Percentiles rank a stretch among this genome's conserved stretches.
These are phyloP conservation scores for Rhynchospora tenuis DNA, from an alignment of 176 grass and related monocot genomes.

Conservation along the genomic window DNA sequence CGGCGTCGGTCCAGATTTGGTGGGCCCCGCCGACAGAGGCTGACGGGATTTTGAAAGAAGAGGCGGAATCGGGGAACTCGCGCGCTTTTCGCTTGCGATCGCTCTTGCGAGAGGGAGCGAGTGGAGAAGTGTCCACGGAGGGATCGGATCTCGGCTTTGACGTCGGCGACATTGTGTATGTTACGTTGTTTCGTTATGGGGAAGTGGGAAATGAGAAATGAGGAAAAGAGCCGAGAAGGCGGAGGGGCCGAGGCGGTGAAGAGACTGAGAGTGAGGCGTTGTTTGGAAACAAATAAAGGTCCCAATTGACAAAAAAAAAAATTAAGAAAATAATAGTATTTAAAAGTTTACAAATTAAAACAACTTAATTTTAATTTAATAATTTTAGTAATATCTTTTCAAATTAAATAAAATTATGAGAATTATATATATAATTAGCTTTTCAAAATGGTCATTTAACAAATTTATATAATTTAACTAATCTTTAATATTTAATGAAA, in stretches of 20 bases:
- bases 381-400: too few relatives aligned
- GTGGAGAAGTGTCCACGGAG: neutral
- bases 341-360: too few relatives aligned
- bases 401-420: too few relatives aligned
- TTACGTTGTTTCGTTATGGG: neutral
- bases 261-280: neutral
- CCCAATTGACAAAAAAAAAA: neutral
- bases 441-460: too few relatives aligned
- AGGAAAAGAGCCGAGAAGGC: neutral
- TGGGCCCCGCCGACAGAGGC: slow-evolving; percentile 12
- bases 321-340: neutral
- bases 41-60: neutral
- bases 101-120: slow-evolving; percentile 11
- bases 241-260: neutral
- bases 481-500: too few relatives aligned
- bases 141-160: neutral
- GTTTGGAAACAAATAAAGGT: neutral
- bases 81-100: slow-evolving; percentile 13
- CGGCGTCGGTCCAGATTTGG: slow-evolving; percentile 48
- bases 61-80: neutral
- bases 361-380: too few relatives aligned
- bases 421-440: too few relatives aligned
- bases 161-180: neutral
- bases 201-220: neutral
- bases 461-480: too few relatives aligned